phyloP scores from a whole-genome alignment of 1,139 yeast species.

The Wickerhamiella pararugosa region DNA sequence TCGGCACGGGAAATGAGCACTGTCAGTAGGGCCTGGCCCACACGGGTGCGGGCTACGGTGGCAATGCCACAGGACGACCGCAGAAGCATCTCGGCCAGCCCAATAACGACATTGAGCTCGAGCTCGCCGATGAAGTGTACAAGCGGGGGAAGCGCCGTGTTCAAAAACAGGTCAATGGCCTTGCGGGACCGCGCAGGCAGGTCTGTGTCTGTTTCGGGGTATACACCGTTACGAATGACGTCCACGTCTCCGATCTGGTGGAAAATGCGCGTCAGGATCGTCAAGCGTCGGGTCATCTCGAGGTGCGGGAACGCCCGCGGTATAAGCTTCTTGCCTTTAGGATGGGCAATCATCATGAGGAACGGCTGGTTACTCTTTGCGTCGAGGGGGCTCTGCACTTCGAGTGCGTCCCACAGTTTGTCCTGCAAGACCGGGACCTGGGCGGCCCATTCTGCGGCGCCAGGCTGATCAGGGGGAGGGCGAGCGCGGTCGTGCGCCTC shows the following conservation, averaged over 20 bases:
- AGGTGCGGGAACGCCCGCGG: constrained; percentile 81
- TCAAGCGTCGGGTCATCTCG: constrained; percentile 59
- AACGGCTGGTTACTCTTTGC: constrained; percentile 47
- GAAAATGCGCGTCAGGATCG: constrained; percentile 66
- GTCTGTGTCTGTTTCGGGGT: constrained; percentile 35
- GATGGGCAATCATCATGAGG: constrained; percentile 67
- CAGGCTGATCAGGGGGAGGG: constrained; percentile 25
- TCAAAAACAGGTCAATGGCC: constrained; percentile 65
- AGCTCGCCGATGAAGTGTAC: constrained; percentile 79
- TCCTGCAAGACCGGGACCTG: constrained; percentile 22
- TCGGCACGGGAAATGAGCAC: constrained; percentile 87
- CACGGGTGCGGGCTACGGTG: constrained; percentile 61
- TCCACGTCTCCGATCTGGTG: constrained; percentile 69
- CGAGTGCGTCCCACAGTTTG: constrained; percentile 62
- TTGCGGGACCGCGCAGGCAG: constrained; percentile 35
- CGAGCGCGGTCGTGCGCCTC: constrained; percentile 67
- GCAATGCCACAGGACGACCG: constrained; percentile 37
- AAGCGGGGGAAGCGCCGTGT: constrained; percentile 71
- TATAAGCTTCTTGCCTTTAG: constrained; percentile 78
- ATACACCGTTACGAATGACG: constrained; percentile 66
- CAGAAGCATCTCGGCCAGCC: constrained; percentile 59
- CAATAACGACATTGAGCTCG: constrained; percentile 65
- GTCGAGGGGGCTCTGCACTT: constrained; percentile 42
- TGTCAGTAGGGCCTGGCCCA: constrained; percentile 77
- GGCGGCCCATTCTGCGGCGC: constrained; percentile 18